Base-by-base conservation (phyloP, 202 grass and related monocot genomes). In the Elaeis oleifera region DNA sequence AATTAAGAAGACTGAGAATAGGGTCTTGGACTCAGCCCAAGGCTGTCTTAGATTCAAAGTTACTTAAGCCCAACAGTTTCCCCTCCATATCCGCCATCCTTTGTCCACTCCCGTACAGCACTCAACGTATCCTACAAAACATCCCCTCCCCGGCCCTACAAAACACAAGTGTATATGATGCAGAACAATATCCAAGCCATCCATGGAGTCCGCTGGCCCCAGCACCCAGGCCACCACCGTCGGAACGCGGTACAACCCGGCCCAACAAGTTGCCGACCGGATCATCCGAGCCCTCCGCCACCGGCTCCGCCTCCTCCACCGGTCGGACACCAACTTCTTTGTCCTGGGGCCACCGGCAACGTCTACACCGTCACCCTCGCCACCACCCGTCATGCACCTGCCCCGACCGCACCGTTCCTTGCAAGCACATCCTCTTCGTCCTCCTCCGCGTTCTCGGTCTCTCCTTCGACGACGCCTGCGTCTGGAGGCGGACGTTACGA, bases 401-500 rank as follows among this genome's bases (percentile, higher is more conserved):
- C 75, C 88, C 94, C 0, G 94, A 99, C 78, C 73, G 77, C 11
- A 53, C 74, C 13, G 69, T 23, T 9, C 85, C 94, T 1, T 94
- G 94, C 94, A 92, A 99, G 71, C 94, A 97, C 72, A 65, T 97
- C 75, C 84, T 97, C 23, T 97, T 97, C 68, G 85, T 97, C 48
- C 79, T 97, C 53, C 79, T 97, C 57, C 94, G 94, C 52, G 94
- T 89, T 27, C 83, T 97, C 18, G 85, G 85, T 19, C 74, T 89
- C 6, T 80, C 88, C 5, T 74, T 97, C 23, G 79, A 92, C 58
- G 94, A 92, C 58, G 88, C 94, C 17, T 92, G 88, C 69, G 81
- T 97, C 1, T 97, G 88, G 94, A 49, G 82, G 54, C 78, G 81
- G 51, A 39, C 77, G 8, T 77, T 97, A 49, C 82, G 79, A 0